Base-by-base conservation (phyloP, 768 basidiomycete genomes). In the Amylocystis lapponica region DNA sequence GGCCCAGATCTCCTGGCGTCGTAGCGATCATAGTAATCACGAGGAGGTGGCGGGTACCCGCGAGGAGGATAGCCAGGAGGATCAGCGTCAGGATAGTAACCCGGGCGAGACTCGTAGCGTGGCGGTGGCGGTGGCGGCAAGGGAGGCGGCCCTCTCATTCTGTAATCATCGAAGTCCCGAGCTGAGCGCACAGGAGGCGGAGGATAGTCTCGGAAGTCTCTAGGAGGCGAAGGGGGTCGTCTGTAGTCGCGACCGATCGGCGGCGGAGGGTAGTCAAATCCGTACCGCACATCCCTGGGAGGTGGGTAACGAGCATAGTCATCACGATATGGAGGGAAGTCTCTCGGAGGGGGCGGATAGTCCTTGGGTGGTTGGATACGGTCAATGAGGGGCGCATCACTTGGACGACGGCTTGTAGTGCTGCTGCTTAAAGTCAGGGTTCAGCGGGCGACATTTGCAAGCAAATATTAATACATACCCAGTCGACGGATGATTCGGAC, bases 101-200 rank as follows among this genome's bases (percentile, higher is more conserved):
- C 62, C 27, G 62, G 73, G 36, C 85, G 77, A 33, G 64, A 45
- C 10, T 78, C 74, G 46, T 79, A 70, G 51, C 75, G 71, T 51
- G 80, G 74, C 41, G 75, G 64, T 5, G 41, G 39, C n/a, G 67
- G 68, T 22, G 76, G 65, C 14, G 69, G 71, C 5, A 57, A 57
- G 20, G 62, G 61, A n/a, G 67, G 64, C 43, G 70, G 61, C 43
- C 75, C 83, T 35, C 82, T 72, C 53, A 61, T 54, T 54, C 81
- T 72, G 51, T 79, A 81, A 37, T 89, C 87, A 51, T 90, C 84
- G 53, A 78, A 72, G 36, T 89, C 84, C 45, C 81, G 76, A 51
- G 47, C 69, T 54, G 50, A 68, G 63, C 47, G 71, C 64, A 31
- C 65, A 62, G 73, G 64, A 26, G 71, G 68, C 27, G 67, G 65